phyloP scores from a whole-genome alignment of 2,329 filamentous ascomycete genomes.

The Talaromyces sp. region DNA sequence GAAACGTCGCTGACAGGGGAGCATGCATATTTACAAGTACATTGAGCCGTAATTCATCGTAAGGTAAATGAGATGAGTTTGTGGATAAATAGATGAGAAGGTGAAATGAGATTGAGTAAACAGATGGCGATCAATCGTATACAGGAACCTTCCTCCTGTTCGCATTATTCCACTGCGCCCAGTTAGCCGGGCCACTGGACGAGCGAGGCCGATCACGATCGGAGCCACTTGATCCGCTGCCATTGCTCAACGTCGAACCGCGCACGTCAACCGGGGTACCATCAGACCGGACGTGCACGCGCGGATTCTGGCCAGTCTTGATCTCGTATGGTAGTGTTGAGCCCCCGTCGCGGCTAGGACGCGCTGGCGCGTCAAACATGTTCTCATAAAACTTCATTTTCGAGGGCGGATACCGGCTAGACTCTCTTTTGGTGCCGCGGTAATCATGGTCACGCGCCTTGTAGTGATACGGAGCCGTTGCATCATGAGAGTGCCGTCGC shows the following conservation, averaged over 20 bases:
- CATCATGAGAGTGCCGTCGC: constrained; percentile 34
- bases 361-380: constrained; percentile 16
- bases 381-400: constrained; percentile 21
- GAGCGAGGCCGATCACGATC: constrained; percentile 15
- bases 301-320: constrained; percentile 9
- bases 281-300: constrained; percentile 20
- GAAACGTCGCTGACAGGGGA: neutral
- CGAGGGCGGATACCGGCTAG: constrained; percentile 9
- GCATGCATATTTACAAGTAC: neutral
- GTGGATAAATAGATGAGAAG: neutral
- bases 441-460: neutral
- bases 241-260: constrained; percentile 15
- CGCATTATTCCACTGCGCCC: constrained; percentile 16
- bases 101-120: neutral
- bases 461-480: constrained; percentile 2
- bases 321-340: constrained; percentile 6
- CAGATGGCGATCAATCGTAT: neutral
- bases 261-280: constrained; percentile 21
- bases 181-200: constrained; percentile 13
- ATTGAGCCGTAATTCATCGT: neutral
- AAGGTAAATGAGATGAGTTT: neutral
- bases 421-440: neutral
- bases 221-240: constrained; percentile 19
- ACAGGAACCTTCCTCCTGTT: constrained; percentile 8
- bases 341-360: neutral